Percentiles rank a stretch among this genome's conserved stretches.
Conservation (phyloP, 306 rosid genomes). For the Inga laurina region DNA sequence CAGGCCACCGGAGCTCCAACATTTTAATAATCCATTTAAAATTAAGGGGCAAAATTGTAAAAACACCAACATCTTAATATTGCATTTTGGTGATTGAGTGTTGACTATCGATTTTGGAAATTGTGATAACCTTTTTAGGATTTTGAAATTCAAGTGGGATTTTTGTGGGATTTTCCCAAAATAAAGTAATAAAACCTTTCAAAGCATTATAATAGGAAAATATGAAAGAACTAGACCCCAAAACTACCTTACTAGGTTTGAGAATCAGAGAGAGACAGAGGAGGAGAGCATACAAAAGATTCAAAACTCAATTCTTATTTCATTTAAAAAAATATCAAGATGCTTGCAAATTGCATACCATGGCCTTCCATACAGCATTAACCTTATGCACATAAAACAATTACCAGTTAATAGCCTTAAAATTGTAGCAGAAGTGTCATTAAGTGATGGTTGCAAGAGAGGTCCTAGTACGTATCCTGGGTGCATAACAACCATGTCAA, state of each 20-base stretch:
- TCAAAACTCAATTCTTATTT: too few species aligned
- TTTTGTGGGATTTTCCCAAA: too few species aligned
- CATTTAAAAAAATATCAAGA: neutral
- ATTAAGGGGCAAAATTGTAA: too few species aligned
- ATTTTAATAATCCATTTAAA: too few species aligned
- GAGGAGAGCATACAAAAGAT: too few species aligned
- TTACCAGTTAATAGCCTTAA: slow-evolving; percentile 65
- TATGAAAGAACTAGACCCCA: neutral
- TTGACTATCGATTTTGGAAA: too few species aligned
- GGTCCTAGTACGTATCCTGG: slow-evolving; percentile 82
- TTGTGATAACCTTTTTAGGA: too few species aligned
- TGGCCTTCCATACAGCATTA: neutral
- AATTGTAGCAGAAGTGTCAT: slow-evolving; percentile 61
- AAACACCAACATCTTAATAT: neutral
- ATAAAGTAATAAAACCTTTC: neutral
- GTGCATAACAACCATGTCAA: slow-evolving; percentile 71
- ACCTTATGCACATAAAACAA: neutral
- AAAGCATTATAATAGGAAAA: neutral
- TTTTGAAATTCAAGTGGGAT: too few species aligned
- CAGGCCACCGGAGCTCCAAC: too few species aligned
- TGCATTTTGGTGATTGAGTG: too few species aligned
- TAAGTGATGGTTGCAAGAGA: slow-evolving; percentile 80
- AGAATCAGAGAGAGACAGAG: neutral
- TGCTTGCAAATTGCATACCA: slow-evolving; percentile 1
- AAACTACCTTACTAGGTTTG: neutral